These are phyloP conservation scores for Peronospora belbahrii DNA, from an alignment of 352 stramenopile species.

Conservation along the genomic window DNA sequence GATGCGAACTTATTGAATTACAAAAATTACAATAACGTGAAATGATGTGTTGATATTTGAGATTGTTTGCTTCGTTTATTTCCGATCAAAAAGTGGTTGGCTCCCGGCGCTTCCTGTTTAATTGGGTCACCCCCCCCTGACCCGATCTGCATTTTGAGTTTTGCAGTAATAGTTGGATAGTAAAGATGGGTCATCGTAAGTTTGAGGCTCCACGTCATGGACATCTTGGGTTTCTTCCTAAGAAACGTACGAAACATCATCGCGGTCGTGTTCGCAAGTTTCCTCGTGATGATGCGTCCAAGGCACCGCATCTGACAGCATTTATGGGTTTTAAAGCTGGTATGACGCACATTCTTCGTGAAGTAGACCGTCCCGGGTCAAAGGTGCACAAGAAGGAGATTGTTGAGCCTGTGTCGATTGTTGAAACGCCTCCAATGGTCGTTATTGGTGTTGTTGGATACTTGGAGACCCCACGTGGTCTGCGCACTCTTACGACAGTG, in stretches of 20 bases:
- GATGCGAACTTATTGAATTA: not conserved
- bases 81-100: constrained; percentile 27
- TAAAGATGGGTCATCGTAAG: constrained; percentile 96
- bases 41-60: no score
- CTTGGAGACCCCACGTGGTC: constrained; percentile 97
- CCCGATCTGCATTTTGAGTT: constrained; percentile 57
- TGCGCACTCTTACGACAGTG: constrained; percentile 98
- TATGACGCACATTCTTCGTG: constrained; percentile 99
- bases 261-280: constrained; percentile 98
- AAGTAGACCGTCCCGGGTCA: constrained; percentile 97
- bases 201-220: constrained; percentile 96
- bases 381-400: constrained; percentile 99
- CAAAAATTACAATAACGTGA: no score
- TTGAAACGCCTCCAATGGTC: constrained; percentile 99
- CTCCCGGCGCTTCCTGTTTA: constrained; percentile 16
- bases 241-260: constrained; percentile 99
- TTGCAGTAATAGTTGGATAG: constrained; percentile 76
- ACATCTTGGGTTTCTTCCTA: constrained; percentile 98
- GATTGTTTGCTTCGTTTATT: constrained; percentile 2
- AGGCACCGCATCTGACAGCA: constrained; percentile 96
- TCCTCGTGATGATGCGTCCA: constrained; percentile 95
- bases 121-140: no score
- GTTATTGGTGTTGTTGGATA: constrained; percentile 99
- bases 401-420: constrained; percentile 98
- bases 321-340: constrained; percentile 99